phyloP scores from a whole-genome alignment of 441 rosid species.

The Gossypium davidsonii region DNA sequence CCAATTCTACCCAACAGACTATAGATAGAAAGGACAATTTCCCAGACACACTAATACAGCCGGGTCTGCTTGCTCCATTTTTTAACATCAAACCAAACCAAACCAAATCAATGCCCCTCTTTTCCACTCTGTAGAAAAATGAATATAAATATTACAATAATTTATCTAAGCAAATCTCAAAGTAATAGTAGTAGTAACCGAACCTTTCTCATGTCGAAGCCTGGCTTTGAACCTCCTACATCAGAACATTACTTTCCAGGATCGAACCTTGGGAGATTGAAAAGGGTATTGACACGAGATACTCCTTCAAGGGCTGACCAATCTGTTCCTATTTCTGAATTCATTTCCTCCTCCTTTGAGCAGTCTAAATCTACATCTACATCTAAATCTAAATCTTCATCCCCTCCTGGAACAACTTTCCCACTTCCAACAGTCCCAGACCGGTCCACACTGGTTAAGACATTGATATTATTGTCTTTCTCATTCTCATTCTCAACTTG shows the following conservation, averaged over 20 bases:
- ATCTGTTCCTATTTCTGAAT: conserved; percentile 40
- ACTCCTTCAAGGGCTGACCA: conserved; percentile 97
- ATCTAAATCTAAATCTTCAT: conserved; percentile 27
- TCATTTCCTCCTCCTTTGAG: conserved; percentile 36
- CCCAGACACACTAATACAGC: conserved; percentile 72
- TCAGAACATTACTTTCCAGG: conserved; percentile 44
- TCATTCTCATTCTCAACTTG: conserved; percentile 23
- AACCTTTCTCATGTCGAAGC: neutral
- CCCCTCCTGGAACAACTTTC: conserved; percentile 30
- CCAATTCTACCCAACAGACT: conserved; percentile 35
- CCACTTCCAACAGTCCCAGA: conserved; percentile 35
- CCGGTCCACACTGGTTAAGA: conserved; percentile 27
- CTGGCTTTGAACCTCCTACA: conserved; percentile 16
- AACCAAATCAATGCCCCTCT: too few species aligned
- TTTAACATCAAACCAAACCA: conserved; percentile 16
- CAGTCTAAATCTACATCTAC: conserved; percentile 23
- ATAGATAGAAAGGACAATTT: conserved; percentile 34
- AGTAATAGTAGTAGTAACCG: neutral
- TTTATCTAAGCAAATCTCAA: conserved; percentile 11
- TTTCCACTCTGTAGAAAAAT: conserved; percentile 8
- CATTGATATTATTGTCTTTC: conserved; percentile 28
- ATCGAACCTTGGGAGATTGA: conserved; percentile 77
- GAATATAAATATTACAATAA: conserved; percentile 16
- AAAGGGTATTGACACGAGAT: conserved; percentile 75
- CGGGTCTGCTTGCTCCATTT: conserved; percentile 25